These are phyloP conservation scores for Taphrina deformans DNA, from an alignment of 1,139 yeast species.

Conservation along the genomic window DNA sequence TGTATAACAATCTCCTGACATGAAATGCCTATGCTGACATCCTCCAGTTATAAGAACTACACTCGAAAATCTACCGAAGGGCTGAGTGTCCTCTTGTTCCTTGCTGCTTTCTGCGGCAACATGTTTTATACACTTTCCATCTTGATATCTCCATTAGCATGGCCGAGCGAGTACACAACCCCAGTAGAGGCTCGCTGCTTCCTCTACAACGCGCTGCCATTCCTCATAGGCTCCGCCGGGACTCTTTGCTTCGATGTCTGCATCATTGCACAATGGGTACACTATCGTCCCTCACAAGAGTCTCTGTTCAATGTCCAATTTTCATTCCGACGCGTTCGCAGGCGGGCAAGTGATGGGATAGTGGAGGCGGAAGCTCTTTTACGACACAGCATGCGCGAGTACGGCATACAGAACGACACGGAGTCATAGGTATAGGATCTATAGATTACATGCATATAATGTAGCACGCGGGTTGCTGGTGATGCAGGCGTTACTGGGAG, in stretches of 20 bases:
- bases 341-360: neutral
- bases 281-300: constrained; percentile 41
- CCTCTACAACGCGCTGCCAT: constrained; percentile 71
- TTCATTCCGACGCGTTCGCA: constrained; percentile 5
- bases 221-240: constrained; percentile 81
- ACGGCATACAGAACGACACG: neutral
- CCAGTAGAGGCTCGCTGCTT: constrained; percentile 52
- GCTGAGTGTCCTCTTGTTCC: constrained; percentile 72
- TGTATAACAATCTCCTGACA: constrained; percentile 42
- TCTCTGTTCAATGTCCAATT: constrained; percentile 2
- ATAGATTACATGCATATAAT: neutral
- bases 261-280: constrained; percentile 64
- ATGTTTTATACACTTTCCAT: constrained; percentile 77
- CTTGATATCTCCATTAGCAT: constrained; percentile 47
- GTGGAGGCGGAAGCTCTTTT: constrained; percentile 17
- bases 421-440: neutral
- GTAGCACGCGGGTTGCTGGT: no score
- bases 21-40: neutral
- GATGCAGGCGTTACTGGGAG: no score
- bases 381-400: constrained; percentile 9
- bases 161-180: constrained; percentile 43
- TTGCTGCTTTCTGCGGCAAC: constrained; percentile 78
- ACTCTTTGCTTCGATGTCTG: constrained; percentile 74
- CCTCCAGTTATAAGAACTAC: constrained; percentile 59
- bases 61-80: constrained; percentile 79